Evolutionary conservation across 2,329 filamentous ascomycete species (phyloP).

Genomic region (Ophiosphaerella narmari): DNA sequence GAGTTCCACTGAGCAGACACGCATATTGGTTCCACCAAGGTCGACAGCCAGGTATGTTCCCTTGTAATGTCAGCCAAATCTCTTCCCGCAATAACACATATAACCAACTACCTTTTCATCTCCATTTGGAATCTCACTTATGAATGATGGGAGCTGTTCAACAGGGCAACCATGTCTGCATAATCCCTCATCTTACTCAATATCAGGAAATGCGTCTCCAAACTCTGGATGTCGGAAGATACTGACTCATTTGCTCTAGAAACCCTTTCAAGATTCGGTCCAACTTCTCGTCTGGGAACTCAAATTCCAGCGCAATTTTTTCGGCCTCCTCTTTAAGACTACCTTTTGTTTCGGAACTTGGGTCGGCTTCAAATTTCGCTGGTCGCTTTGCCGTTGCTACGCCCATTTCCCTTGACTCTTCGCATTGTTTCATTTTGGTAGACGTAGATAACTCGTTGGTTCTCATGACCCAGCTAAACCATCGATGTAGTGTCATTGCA

Average conservation of each 20-base stretch:
- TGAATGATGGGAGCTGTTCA: slow-evolving; percentile 3
- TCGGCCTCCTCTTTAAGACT: slow-evolving; percentile 1
- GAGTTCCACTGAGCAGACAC: slow-evolving; percentile 86
- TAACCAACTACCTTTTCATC: slow-evolving; percentile 51
- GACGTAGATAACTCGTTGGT: too few relatives aligned
- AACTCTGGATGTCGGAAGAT: background rate
- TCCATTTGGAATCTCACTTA: background rate
- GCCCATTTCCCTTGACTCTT: background rate
- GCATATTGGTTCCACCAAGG: slow-evolving; percentile 91
- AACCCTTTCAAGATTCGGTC: background rate
- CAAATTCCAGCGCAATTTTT: slow-evolving; percentile 2
- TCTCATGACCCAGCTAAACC: too few relatives aligned
- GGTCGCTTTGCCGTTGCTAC: background rate
- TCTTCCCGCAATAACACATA: too few relatives aligned
- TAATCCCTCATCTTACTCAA: background rate
- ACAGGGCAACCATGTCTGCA: background rate
- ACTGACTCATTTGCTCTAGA: slow-evolving; percentile 2
- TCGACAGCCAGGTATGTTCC: slow-evolving; percentile 92
- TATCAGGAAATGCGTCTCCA: background rate
- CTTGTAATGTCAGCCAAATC: slow-evolving; percentile 48
- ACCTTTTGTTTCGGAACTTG: background rate
- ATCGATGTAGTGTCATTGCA: too few relatives aligned
- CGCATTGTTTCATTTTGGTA: background rate
- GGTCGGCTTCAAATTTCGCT: background rate
- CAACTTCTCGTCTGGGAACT: slow-evolving; percentile 1